Percentiles rank a stretch among this genome's conserved stretches.
Evolutionary conservation across 1,284 basidiomycete genomes (phyloP).

Genomic region (Trametes polyzona): DNA sequence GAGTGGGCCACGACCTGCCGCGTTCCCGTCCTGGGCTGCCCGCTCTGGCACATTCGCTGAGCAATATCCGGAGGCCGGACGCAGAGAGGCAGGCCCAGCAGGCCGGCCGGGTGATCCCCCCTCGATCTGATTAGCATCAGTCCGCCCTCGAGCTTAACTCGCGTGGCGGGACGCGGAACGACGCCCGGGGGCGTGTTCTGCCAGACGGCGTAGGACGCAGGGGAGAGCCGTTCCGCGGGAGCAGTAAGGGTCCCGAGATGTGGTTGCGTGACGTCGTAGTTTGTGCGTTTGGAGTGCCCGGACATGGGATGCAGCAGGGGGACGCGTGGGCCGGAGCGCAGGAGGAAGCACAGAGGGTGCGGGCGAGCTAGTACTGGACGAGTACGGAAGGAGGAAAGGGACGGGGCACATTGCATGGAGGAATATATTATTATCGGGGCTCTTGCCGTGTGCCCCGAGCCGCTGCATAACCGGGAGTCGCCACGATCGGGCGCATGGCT

Average conservation of each 20-base stretch:
- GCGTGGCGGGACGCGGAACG: slow-evolving; percentile 26
- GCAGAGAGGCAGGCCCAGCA: slow-evolving; percentile 15
- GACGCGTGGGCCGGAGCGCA: slow-evolving; percentile 2
- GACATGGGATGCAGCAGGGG: slow-evolving; percentile 4
- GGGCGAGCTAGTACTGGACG: too few relatives aligned
- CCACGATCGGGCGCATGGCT: slow-evolving; percentile 6
- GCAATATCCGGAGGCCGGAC: slow-evolving; percentile 13
- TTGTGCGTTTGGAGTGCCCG: slow-evolving; percentile 11
- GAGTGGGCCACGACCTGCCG: slow-evolving; percentile 10
- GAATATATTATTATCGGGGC: background rate
- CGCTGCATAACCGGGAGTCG: background rate
- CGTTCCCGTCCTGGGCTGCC: slow-evolving; percentile 3
- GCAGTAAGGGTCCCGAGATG: background rate
- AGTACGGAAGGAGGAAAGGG: too few relatives aligned
- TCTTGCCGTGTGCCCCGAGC: background rate
- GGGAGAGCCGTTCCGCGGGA: background rate
- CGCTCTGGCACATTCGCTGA: slow-evolving; percentile 8
- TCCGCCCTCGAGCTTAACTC: slow-evolving; percentile 31
- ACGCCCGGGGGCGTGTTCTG: slow-evolving; percentile 8
- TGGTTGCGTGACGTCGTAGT: slow-evolving; percentile 2
- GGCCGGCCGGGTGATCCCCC: slow-evolving; percentile 26
- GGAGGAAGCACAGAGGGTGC: slow-evolving; percentile 3
- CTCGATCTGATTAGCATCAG: slow-evolving; percentile 35
- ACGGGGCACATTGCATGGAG: background rate
- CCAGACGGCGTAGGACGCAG: background rate